These are phyloP conservation scores for Limnomonas spitsbergensis DNA, from an alignment of 139 green algal genomes.

Conservation along the genomic window DNA sequence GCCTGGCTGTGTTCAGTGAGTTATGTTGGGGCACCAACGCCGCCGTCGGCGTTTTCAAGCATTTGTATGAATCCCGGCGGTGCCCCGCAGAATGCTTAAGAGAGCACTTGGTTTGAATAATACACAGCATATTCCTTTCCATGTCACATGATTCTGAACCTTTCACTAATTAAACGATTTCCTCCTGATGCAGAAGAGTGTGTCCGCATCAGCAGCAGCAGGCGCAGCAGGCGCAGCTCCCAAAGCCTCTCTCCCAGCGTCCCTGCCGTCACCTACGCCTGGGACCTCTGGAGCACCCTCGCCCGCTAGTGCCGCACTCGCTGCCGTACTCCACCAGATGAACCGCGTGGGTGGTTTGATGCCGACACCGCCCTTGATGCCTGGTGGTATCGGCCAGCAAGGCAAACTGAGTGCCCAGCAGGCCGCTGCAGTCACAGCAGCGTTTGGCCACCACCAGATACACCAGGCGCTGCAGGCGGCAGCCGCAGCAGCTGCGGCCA, in stretches of 20 bases:
- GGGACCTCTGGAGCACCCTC: not conserved
- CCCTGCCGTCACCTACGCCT: not conserved
- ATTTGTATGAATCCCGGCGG: too few relatives aligned
- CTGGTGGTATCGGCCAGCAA: not conserved
- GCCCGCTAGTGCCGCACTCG: not conserved
- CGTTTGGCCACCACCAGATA: constrained; percentile 10
- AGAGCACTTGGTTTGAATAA: too few relatives aligned
- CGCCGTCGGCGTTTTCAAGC: too few relatives aligned
- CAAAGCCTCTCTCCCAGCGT: too few relatives aligned
- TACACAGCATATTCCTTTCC: too few relatives aligned
- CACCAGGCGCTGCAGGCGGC: constrained; percentile 9
- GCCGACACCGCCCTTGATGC: not conserved
- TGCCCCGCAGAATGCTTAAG: too few relatives aligned
- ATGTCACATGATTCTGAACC: too few relatives aligned
- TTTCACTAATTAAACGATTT: too few relatives aligned
- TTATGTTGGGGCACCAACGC: too few relatives aligned
- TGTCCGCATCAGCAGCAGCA: not conserved
- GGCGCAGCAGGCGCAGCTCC: not conserved
- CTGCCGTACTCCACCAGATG: constrained; percentile 5
- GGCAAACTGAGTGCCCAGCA: constrained; percentile 6
- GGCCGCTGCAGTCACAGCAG: not conserved
- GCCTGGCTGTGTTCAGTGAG: too few relatives aligned
- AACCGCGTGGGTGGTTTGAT: not conserved
- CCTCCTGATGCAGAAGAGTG: constrained; percentile 4
- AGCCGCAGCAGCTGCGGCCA: constrained; percentile 1